Conservation (phyloP, 1,139 yeast genomes). For the Candida sanyaensis region DNA sequence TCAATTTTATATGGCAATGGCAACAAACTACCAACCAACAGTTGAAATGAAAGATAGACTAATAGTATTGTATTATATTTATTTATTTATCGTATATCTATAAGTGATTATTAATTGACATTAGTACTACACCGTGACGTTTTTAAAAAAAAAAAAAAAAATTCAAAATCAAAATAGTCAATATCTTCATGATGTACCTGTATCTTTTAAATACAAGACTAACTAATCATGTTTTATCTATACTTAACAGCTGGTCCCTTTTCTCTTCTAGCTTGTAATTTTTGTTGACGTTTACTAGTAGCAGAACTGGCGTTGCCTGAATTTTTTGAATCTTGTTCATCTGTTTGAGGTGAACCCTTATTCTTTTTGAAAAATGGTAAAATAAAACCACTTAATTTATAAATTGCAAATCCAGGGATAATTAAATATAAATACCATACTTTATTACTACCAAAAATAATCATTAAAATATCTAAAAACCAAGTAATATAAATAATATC, state of each 20-base stretch:
- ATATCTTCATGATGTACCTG: neutral
- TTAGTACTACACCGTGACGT: neutral
- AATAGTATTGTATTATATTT: no score
- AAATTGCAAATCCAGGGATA: slow-evolving; percentile 55
- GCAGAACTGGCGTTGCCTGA: slow-evolving; percentile 4
- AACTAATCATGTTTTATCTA: slow-evolving; percentile 15
- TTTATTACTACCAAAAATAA: slow-evolving; percentile 56
- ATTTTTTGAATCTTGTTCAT: neutral
- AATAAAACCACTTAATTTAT: slow-evolving; percentile 42
- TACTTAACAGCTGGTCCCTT: slow-evolving; percentile 33
- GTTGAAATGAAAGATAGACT: no score
- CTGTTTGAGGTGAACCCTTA: slow-evolving; percentile 6
- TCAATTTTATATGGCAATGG: neutral
- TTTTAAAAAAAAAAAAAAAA: neutral
- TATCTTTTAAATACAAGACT: neutral
- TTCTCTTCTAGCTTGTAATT: slow-evolving; percentile 47
- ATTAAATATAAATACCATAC: slow-evolving; percentile 59
- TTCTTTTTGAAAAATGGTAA: slow-evolving; percentile 22
- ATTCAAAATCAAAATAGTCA: neutral
- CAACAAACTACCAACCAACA: no score
- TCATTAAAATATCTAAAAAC: slow-evolving; percentile 56
- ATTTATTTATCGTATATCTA: no score
- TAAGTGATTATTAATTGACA: neutral
- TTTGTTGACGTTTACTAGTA: slow-evolving; percentile 52
- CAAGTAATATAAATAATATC: slow-evolving; percentile 76